phyloP scores from a whole-genome alignment of 495 filamentous ascomycete species.

The Penicillium fimorum region DNA sequence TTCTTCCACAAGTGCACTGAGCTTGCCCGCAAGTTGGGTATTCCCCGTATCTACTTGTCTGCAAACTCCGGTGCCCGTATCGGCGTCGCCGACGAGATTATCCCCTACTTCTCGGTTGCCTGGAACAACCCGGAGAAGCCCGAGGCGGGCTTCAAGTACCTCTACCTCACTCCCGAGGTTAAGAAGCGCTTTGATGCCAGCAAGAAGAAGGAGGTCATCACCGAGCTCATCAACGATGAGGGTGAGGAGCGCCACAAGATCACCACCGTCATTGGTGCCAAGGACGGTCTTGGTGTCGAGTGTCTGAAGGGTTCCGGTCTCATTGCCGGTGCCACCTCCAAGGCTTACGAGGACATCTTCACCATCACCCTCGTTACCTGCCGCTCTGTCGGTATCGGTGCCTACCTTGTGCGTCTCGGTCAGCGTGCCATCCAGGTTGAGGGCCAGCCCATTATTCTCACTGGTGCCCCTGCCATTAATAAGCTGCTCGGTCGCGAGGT shows the following conservation, averaged over 20 bases:
- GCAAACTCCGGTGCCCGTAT: conserved; percentile 99
- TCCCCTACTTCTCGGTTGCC: conserved; percentile 93
- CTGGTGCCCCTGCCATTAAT: conserved; percentile 95
- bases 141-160: conserved; percentile 93
- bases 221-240: conserved; percentile 77
- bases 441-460: conserved; percentile 98
- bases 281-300: conserved; percentile 96
- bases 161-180: conserved; percentile 86
- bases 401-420: conserved; percentile 94
- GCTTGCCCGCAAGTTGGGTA: conserved; percentile 85
- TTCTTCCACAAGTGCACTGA: conserved; percentile 99
- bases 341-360: conserved; percentile 98
- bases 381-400: conserved; percentile 96
- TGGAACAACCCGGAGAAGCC: conserved; percentile 87
- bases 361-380: conserved; percentile 97
- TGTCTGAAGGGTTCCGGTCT: conserved; percentile 95
- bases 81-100: conserved; percentile 93
- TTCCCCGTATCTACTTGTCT: conserved; percentile 95
- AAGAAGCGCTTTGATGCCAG: conserved; percentile 88
- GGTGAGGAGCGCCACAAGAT: conserved; percentile 94
- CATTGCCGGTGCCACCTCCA: conserved; percentile 95
- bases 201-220: conserved; percentile 79
- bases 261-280: conserved; percentile 87
- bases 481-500: conserved; percentile 97
- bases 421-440: conserved; percentile 99